Conservation (phyloP, 140 eudicot genomes). For the Senecio squalidus region DNA sequence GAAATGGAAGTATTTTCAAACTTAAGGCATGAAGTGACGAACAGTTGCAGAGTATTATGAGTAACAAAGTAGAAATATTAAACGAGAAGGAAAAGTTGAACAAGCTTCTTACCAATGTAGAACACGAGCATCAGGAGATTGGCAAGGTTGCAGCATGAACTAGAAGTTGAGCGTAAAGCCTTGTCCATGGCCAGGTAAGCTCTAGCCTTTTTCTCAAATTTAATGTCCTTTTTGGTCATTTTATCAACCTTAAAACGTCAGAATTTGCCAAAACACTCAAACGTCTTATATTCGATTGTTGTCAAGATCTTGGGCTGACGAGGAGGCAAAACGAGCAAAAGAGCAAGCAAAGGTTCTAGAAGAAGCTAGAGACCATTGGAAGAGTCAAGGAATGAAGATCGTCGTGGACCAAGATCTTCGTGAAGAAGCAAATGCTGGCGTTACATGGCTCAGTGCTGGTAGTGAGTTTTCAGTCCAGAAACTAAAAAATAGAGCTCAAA, state of each 20-base stretch:
- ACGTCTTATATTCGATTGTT: too few relatives aligned
- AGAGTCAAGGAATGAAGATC: conserved; percentile 1
- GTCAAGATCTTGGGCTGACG: conserved; percentile 11
- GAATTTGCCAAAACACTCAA: too few relatives aligned
- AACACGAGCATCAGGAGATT: conserved; percentile 4
- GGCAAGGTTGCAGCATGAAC: background rate
- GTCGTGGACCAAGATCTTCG: conserved; percentile 4
- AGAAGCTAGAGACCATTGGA: conserved; percentile 6
- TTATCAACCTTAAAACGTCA: too few relatives aligned
- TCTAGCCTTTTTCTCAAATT: background rate
- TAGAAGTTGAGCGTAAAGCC: conserved; percentile 4
- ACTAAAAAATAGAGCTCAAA: background rate
- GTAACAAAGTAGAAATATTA: background rate
- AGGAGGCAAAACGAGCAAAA: conserved; percentile 1
- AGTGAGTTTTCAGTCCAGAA: background rate
- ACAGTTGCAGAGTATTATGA: background rate
- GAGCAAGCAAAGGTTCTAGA: conserved; percentile 9
- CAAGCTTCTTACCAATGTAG: background rate
- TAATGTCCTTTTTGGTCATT: too few relatives aligned
- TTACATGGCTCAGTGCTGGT: background rate
- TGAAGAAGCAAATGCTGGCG: background rate
- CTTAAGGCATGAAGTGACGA: conserved; percentile 73
- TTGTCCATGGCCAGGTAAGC: conserved; percentile 3
- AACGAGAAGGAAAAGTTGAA: background rate
- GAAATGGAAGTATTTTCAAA: conserved; percentile 89